Conservation (phyloP, 352 stramenopile genomes). For the Phytophthora hibernalis region DNA sequence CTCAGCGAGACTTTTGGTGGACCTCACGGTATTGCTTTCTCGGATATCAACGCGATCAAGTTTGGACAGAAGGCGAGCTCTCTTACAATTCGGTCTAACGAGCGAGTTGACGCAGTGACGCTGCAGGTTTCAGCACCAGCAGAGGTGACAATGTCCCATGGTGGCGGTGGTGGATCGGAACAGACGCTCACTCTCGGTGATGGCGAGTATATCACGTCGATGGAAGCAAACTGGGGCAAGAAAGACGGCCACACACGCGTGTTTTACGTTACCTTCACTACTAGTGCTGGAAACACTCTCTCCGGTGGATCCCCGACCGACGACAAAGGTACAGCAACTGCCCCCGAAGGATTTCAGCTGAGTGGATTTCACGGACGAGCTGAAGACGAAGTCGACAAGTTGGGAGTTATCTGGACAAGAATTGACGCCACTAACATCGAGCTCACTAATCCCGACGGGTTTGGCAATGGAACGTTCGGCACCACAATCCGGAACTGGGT, state of each 20-base stretch:
- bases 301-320: constrained; percentile 34
- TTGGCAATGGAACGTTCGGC: constrained; percentile 19
- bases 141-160: constrained; percentile 41
- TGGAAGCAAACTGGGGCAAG: constrained; percentile 53
- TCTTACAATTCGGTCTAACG: constrained; percentile 38
- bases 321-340: constrained; percentile 38
- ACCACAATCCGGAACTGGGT: constrained; percentile 26
- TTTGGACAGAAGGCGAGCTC: constrained; percentile 33
- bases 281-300: constrained; percentile 39
- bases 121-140: constrained; percentile 31
- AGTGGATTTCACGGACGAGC: constrained; percentile 51
- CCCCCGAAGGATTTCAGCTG: constrained; percentile 48
- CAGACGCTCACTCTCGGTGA: constrained; percentile 39
- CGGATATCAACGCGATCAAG: constrained; percentile 32
- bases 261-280: constrained; percentile 33
- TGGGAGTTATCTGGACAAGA: constrained; percentile 53
- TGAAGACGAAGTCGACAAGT: constrained; percentile 40
- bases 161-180: constrained; percentile 37
- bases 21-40: constrained; percentile 48
- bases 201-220: constrained; percentile 49
- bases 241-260: constrained; percentile 46
- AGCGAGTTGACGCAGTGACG: constrained; percentile 48
- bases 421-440: constrained; percentile 19
- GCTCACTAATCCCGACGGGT: constrained; percentile 6
- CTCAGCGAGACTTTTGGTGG: constrained; percentile 44